Evolutionary conservation across 2,329 filamentous ascomycete species (phyloP).

Genomic region (Trichoderma koningii): DNA sequence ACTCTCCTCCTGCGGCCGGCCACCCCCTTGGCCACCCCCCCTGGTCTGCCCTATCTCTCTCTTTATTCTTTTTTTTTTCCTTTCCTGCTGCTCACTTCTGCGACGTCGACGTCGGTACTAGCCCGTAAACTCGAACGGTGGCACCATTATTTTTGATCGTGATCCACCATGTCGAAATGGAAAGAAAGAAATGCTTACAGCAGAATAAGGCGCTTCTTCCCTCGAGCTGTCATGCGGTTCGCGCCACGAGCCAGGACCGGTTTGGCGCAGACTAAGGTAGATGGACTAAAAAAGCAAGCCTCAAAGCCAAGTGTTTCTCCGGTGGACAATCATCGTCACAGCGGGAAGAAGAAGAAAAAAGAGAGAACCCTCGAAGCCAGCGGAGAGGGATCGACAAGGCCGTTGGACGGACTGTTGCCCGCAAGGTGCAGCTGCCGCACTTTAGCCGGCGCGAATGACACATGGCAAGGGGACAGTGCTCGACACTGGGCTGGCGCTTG

Average conservation of each 20-base stretch:
- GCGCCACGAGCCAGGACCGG: slow-evolving; percentile 20
- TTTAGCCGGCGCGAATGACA: slow-evolving; percentile 8
- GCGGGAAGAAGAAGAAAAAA: neutral
- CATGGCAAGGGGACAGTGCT: neutral
- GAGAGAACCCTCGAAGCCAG: slow-evolving; percentile 1
- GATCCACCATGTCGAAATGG: slow-evolving; percentile 7
- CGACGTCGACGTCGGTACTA: slow-evolving; percentile 18
- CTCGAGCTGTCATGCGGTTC: slow-evolving; percentile 13
- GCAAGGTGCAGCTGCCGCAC: neutral
- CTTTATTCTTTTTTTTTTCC: too few species aligned
- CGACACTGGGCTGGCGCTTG: slow-evolving; percentile 9
- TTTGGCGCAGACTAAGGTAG: slow-evolving; percentile 20
- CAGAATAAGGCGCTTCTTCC: slow-evolving; percentile 2
- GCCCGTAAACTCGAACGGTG: neutral
- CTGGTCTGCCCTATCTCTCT: slow-evolving; percentile 5
- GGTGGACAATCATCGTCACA: neutral
- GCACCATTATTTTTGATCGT: neutral
- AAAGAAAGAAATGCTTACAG: neutral
- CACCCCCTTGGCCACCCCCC: slow-evolving; percentile 14
- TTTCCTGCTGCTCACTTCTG: slow-evolving; percentile 13
- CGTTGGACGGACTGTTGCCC: slow-evolving; percentile 14
- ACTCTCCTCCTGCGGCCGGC: neutral
- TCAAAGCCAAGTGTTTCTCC: slow-evolving; percentile 8
- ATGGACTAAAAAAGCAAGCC: neutral
- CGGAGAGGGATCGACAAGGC: slow-evolving; percentile 22